Evolutionary conservation across 768 basidiomycete genomes (phyloP), one percentile per base, ranked within the genome.

Genomic region (Porphyrellus cyaneotinctus): DNA sequence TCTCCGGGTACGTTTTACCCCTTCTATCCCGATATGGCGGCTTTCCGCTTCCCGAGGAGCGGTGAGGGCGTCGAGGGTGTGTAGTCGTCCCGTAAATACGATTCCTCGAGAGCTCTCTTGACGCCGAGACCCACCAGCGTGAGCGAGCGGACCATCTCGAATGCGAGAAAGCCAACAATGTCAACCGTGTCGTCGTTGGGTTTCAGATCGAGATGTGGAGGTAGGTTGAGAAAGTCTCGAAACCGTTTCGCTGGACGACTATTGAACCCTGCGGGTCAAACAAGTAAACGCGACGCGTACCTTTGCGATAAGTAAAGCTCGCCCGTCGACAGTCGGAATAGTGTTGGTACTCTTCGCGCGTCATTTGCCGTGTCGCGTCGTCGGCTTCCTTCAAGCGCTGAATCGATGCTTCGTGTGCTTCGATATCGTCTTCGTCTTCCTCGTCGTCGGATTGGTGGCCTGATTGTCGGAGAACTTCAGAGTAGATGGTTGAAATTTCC

Each of bases 271-370:
- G 8, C 6, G 7, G 0, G 17, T 10, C 6, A n/a, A 6, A 6
- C 31, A 12, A 14, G 4, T 0, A 3, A 24, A 6, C 4, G 23
- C n/a, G 17, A 9, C 2, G 69, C 73, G 30, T 41, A 91, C 94
- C 88, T 85, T 97, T 98, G 49, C 94, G 85, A 68, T 95, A 97
- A 1, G 95, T 97, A 69, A 97, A 98, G 15, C 91, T 91, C 0
- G 95, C 95, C 68, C 97, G 95, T 53, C 95, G 82, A 72, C 94
- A 97, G 67, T 95, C 93, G 4, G 94, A 94, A 66, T 97, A 97
- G 65, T 94, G 93, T 54, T 95, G 89, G 67, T 97, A 98, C 63
- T 97, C 92, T 67, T 97, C 95, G 61, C 90, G 80, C 9, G 93
- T 95, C 95, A 97, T 98, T 71, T 91, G 84, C 41, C 91, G 80